Evolutionary conservation across 495 filamentous ascomycete species (phyloP), one percentile per base, ranked within the genome.

Genomic region (Hypoxylon cercidicola): DNA sequence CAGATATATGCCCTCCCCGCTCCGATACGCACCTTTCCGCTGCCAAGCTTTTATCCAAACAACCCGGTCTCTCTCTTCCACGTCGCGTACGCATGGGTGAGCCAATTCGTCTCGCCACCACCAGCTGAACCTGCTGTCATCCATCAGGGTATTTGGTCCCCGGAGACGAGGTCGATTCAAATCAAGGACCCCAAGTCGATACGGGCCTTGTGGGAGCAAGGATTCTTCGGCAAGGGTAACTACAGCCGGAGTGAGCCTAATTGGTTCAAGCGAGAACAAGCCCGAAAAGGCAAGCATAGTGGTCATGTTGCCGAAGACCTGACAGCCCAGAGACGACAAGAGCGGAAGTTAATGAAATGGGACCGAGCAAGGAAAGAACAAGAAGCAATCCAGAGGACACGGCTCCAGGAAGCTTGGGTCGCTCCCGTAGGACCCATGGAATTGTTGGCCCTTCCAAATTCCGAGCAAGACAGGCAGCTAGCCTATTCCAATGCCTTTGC

Each of bases 161-260:
- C 84, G 1, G 87, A 89, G 55, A 96, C 93, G 11, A 84, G 89
- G 2, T 92, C 93, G 3, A 83, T 98, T 3, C 93, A 97, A 75
- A 85, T 99, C 34, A 92, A 87, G 10, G 90, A 97, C 69, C 78
- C 85, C 40, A 79, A 79, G 32, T 85, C 91, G 1, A 88, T 96
- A 46, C 84, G 89, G 35, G 90, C 88, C 8, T 78, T 99, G 23
- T 99, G 95, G 95, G 90, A 97, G 73, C 88, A 91, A 72, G 95
- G 95, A 1, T 98, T 98, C 76, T 99, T 92, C 74, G 95, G 95
- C 41, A 97, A 97, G 76, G 95, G 95, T 46, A 92, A 79, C 53
- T 81, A 98, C 60, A 97, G 93, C 74, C 87, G 95, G 65, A 97
- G 92, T 76, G 93, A 98, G 73, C 95, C 94, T 2, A 92, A 86